These are phyloP conservation scores for Hyphopichia buzzinii DNA, from an alignment of 1,139 yeast species.

Conservation along the genomic window DNA sequence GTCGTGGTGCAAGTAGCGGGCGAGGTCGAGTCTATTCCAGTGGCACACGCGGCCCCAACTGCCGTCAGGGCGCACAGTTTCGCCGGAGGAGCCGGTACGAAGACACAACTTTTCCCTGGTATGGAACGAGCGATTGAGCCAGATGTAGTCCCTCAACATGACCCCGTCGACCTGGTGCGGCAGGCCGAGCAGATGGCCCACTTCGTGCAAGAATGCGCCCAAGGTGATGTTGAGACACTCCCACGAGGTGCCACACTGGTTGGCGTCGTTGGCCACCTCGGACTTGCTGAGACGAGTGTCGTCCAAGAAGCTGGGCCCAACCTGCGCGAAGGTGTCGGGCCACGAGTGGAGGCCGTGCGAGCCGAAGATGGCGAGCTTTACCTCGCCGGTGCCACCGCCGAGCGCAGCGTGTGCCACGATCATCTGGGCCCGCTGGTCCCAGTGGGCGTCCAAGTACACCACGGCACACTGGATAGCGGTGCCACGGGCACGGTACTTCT, in stretches of 20 bases:
- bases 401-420: constrained; percentile 90
- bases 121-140: constrained; percentile 78
- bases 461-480: constrained; percentile 80
- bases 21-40: constrained; percentile 81
- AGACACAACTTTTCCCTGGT: constrained; percentile 64
- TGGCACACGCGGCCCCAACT: constrained; percentile 56
- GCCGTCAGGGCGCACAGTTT: constrained; percentile 52
- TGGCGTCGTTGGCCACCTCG: constrained; percentile 86
- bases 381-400: constrained; percentile 77
- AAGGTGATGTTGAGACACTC: constrained; percentile 82
- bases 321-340: constrained; percentile 75
- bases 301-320: constrained; percentile 70
- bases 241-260: constrained; percentile 86
- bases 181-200: constrained; percentile 86
- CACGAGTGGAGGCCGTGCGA: constrained; percentile 89
- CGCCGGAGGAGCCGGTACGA: constrained; percentile 43
- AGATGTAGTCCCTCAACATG: constrained; percentile 82
- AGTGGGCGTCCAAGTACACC: constrained; percentile 78
- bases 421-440: constrained; percentile 60
- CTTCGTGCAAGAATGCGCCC: constrained; percentile 95
- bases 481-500: constrained; percentile 13
- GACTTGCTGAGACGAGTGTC: constrained; percentile 55
- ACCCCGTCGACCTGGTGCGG: constrained; percentile 91
- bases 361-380: constrained; percentile 86
- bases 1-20: constrained; percentile 79